Percentiles rank a stretch among this genome's conserved stretches.
Evolutionary conservation across 2,329 filamentous ascomycete species (phyloP).

Genomic region (Hypoxylon rubiginosum): DNA sequence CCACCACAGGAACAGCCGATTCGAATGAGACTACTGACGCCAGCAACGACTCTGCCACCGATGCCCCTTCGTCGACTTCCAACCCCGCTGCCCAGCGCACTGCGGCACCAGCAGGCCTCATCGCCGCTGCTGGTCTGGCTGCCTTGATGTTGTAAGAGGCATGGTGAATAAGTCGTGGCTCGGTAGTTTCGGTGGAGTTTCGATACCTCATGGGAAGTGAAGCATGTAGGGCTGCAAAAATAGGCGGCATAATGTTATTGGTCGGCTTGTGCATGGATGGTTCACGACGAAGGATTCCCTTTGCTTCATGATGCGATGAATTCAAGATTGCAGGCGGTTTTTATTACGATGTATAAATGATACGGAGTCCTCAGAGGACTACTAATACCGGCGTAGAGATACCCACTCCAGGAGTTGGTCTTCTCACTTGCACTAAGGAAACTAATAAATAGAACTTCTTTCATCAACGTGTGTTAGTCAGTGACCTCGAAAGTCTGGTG

Average conservation of each 20-base stretch:
- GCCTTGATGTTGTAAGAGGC: slow-evolving; percentile 47
- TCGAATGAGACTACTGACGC: slow-evolving; percentile 27
- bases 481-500: too few species aligned
- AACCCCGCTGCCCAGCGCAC: slow-evolving; percentile 44
- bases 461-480: slow-evolving; percentile 13
- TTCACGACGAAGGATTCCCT: slow-evolving; percentile 38
- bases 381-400: slow-evolving; percentile 51
- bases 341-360: slow-evolving; percentile 53
- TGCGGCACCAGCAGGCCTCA: slow-evolving; percentile 48
- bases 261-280: slow-evolving; percentile 42
- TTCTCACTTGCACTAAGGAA: slow-evolving; percentile 46
- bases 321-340: slow-evolving; percentile 40
- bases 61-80: slow-evolving; percentile 23
- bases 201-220: slow-evolving; percentile 19
- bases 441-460: slow-evolving; percentile 48
- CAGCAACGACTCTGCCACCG: slow-evolving; percentile 14
- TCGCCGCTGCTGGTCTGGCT: slow-evolving; percentile 50
- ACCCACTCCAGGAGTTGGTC: slow-evolving; percentile 48
- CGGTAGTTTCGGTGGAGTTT: slow-evolving; percentile 15
- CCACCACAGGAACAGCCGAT: slow-evolving; percentile 38
- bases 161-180: neutral
- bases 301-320: slow-evolving; percentile 44
- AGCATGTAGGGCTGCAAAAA: slow-evolving; percentile 41
- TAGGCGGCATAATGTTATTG: slow-evolving; percentile 45
- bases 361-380: slow-evolving; percentile 43